Evolutionary conservation across 2,329 filamentous ascomycete genomes (phyloP), one percentile per base, ranked within the genome.

Genomic region (Parasarocladium wereldwijsianum): DNA sequence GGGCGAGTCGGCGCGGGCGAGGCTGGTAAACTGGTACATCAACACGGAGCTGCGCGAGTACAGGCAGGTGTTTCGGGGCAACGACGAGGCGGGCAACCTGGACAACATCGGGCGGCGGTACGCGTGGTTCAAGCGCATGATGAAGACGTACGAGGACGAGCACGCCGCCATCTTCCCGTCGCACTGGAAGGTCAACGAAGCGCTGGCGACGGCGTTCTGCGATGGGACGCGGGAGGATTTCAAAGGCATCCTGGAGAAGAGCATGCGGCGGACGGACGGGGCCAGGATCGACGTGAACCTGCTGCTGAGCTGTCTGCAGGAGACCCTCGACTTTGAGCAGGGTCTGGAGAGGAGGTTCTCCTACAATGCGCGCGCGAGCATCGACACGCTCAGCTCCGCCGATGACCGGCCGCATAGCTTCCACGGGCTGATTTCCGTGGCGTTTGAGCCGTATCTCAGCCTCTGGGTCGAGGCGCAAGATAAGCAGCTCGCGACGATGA

Each of bases 401-500:
- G 81, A 86, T 36, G 81, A 85, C 31, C 76, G 76, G 40, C 61
- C 74, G 0, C 75, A 81, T 13, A 76, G 71, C 32, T 94, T 94
- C 50, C 79, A 82, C 32, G 84, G 93, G 33, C 77, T 83, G 4
- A 93, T 98, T 36, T 96, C 90, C 0, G 84, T 92, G 37, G 90
- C 90, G 1, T 98, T 98, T 46, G 90, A 96, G 54, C 90, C 90
- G 1, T 98, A 96, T 51, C 66, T 98, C 39, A 93, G 84, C 48
- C 60, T 98, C 4, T 98, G 90, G 90, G 85, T 98, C 2, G 87
- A 96, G 36, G 87, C 84, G 8, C 90, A 96, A 52, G 87, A 94
- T 53, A 87, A 76, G 52, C 78, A 93, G 43, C 63, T 96, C 34
- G 78, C 84, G 5, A 55, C 64, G 6, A 73, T 96, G 55, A 82